Percentiles rank a stretch among this genome's conserved stretches.
Evolutionary conservation across 306 rosid species (phyloP).

Genomic region (Prunus mume): DNA sequence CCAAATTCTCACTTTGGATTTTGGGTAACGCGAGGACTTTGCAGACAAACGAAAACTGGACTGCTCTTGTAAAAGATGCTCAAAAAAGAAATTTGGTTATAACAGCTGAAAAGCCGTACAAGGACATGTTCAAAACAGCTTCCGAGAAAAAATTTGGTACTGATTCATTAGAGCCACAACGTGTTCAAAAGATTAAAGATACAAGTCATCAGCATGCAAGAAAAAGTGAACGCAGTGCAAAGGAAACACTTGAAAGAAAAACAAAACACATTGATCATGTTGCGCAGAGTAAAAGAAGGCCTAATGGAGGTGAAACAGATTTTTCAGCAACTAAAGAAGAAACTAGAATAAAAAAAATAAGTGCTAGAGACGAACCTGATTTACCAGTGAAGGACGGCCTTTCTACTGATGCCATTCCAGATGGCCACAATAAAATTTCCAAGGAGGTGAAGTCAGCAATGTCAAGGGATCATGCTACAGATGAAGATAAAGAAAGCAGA

Average conservation of each 20-base stretch:
- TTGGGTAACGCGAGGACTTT: constrained; percentile 89
- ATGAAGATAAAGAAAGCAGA: constrained; percentile 22
- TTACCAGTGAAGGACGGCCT: constrained; percentile 33
- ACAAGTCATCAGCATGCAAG: constrained; percentile 24
- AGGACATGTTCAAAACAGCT: constrained; percentile 49
- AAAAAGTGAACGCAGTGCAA: constrained; percentile 25
- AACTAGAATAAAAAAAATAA: constrained; percentile 17
- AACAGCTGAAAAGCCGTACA: constrained; percentile 60
- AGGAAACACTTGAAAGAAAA: constrained; percentile 36
- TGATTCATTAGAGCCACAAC: constrained; percentile 30
- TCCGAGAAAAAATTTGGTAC: constrained; percentile 27
- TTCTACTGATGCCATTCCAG: constrained; percentile 22
- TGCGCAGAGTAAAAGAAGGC: constrained; percentile 31
- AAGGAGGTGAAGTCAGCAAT: constrained; percentile 14
- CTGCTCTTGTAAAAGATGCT: constrained; percentile 83
- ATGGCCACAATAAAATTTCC: constrained; percentile 27
- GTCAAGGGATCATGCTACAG: constrained; percentile 28
- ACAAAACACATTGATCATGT: constrained; percentile 30
- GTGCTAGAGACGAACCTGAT: constrained; percentile 28
- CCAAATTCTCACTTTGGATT: constrained; percentile 87
- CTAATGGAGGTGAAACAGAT: constrained; percentile 26
- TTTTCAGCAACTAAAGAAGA: constrained; percentile 31
- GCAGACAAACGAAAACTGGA: constrained; percentile 78
- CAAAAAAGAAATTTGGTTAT: constrained; percentile 61
- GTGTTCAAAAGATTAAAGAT: constrained; percentile 37